phyloP scores from a whole-genome alignment of 371 early-diverging fungal species.

The Nematocida major region DNA sequence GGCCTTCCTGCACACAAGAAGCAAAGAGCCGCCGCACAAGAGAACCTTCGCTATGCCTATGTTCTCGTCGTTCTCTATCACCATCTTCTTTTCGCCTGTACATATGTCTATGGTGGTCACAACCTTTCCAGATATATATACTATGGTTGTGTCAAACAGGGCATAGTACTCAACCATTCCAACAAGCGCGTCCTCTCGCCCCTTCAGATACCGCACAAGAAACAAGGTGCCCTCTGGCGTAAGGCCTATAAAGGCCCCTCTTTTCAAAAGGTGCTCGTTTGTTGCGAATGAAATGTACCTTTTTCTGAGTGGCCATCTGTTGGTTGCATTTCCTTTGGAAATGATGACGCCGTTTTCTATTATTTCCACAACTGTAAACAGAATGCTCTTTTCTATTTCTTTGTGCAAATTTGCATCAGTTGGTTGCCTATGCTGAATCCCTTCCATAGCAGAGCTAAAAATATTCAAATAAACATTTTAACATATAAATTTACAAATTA shows the following conservation, averaged over 20 bases:
- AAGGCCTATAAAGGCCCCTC: conserved; percentile 22
- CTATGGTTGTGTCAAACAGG: conserved; percentile 8
- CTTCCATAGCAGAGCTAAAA: background rate
- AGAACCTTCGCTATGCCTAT: background rate
- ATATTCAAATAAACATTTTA: conserved; percentile 30
- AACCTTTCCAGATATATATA: conserved; percentile 16
- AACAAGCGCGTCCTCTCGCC: conserved; percentile 28
- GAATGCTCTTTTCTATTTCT: background rate
- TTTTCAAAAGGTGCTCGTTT: conserved; percentile 35
- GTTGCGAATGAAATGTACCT: background rate
- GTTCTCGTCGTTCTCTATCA: conserved; percentile 11
- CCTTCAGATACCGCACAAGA: conserved; percentile 18
- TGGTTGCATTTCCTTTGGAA: background rate
- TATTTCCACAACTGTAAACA: conserved; percentile 14
- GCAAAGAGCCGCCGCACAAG: background rate
- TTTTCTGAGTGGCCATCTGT: background rate
- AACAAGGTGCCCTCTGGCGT: conserved; percentile 4
- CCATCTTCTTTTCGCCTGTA: conserved; percentile 24
- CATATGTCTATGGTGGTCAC: conserved; percentile 35
- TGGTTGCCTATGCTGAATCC: background rate
- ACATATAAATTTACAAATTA: background rate
- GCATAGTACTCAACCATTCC: background rate
- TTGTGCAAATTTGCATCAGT: background rate
- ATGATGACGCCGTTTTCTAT: background rate
- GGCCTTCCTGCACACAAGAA: conserved; percentile 9